Conservation (phyloP, 345 rosid genomes). For the Raphanus raphanistrum region DNA sequence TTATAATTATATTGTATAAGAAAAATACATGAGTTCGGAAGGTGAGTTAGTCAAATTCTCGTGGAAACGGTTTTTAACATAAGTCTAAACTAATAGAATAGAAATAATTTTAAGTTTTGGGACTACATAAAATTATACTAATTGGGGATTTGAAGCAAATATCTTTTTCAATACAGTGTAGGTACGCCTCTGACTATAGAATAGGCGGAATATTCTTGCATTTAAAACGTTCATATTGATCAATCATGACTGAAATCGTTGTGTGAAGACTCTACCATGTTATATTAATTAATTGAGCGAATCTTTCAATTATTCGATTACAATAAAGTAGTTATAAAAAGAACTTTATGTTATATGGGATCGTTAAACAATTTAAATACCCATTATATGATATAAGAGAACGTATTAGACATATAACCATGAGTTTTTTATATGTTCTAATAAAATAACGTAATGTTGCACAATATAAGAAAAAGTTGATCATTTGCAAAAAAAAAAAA, state of each 20-base stretch:
- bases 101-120: too few species aligned
- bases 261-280: neutral
- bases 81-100: too few species aligned
- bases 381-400: neutral
- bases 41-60: too few species aligned
- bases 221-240: slow-evolving; percentile 4
- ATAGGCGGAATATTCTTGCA: neutral
- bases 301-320: neutral
- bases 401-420: neutral
- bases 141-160: too few species aligned
- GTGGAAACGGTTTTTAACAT: too few species aligned
- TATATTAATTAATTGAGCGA: neutral
- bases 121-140: too few species aligned
- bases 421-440: neutral
- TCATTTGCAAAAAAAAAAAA: neutral
- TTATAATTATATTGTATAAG: too few species aligned
- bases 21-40: too few species aligned
- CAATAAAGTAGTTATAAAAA: neutral
- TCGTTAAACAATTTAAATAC: neutral
- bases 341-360: neutral
- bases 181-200: too few species aligned
- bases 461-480: too few species aligned
- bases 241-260: neutral
- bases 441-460: neutral
- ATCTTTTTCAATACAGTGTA: too few species aligned